Base-by-base conservation (phyloP, 2,329 filamentous ascomycete species). In the Cordyceps pruinosa region DNA sequence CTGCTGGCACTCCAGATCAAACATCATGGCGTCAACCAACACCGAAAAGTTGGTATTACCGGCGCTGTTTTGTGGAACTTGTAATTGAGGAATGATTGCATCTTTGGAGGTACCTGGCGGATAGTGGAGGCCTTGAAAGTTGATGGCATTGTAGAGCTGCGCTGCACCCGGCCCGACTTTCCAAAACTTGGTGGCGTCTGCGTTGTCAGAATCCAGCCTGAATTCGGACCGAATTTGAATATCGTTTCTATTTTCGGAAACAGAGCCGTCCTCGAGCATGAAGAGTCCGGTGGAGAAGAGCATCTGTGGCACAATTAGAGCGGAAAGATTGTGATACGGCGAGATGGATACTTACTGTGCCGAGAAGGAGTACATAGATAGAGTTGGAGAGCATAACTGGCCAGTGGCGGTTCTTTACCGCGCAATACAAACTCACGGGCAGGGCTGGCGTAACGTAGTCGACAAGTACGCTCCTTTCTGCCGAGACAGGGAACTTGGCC, bases 281-380 rank as follows among this genome's bases (percentile, higher is more conserved):
- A 70, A 58, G 19, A 70, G 54, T 50, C 66, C 67, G 0, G 68
- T 71, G n/a, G 66, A 67, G 37, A 67, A 66, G 42, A 65, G 58
- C 32, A 61, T 65, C 65, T 66, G 17, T 1, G 12, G 19, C 5
- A 46, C 41, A 2, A 56, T 51, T 32, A 51, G 48, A 13, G 12
- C 12, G n/a, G 23, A 3, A 8, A 37, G 15, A 6, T 30, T 34
- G 21, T 15, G 44, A n/a, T n/a, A n/a, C 32, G 49, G 32, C 23
- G 10, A 41, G 34, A 56, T 48, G 58, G 41, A 19, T 23, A 60
- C 62, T 45, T 61, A 66, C 64, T 3, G 66, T 65, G 17, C 65
- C 47, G n/a, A 68, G 62, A 15, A 70, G 61, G 9, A 69, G 46
- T 10, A 68, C 39, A 44, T 66, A 68, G 4, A 63, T 64, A 0